Evolutionary conservation across 208 protist genomes (phyloP), one percentile per base, ranked within the genome.

Genomic region (Acanthamoeba sp.): DNA sequence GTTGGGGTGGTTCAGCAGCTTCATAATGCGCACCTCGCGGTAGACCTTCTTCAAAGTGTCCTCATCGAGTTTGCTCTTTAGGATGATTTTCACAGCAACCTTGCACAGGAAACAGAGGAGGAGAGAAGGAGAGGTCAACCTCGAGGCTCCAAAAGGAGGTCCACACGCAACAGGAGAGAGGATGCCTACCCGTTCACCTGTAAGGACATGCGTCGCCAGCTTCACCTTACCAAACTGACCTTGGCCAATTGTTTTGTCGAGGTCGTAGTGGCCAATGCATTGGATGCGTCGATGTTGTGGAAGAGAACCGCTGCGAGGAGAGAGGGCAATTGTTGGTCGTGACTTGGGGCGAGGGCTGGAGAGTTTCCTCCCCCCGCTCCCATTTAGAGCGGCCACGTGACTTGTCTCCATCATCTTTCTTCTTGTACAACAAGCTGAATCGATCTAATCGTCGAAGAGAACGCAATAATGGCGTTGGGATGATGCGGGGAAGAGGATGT

Each of bases 211-310:
- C 16, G 96, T 97, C 1, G 91, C 96, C 29, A 96, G 34, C 55
- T 95, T 95, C 3, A 97, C 96, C 84, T 97, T 97, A 27, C 93
- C 96, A 91, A 97, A 97, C 14, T 92, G 93, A 20, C 96, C 96
- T 34, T 96, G 88, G 1, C 96, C 96, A 7, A 97, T 88, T 4
- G 90, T 93, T 64, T 93, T 93, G 45, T 93, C 90, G 29, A 93
- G 90, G n/a, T 93, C 69, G 55, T 93, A 93, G n/a, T 93, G 64
- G 20, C 90, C 90, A 36, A 93, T 84, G 50, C 71, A 93, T 50
- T 93, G 84, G 27, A 91, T 91, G 84, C 84, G 84, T 50, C 84
- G 84, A 42, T 91, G 84, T 27, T 91, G 84, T 0, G 38, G 76
- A 32, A 85, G 42, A 50, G 71, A 80, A 16, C 10, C 5, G 66